A percentile compares a stretch with the other conserved stretches of the same genome.
Evolutionary conservation across 495 filamentous ascomycete species (phyloP).

Genomic region (Penicillium daleae): DNA sequence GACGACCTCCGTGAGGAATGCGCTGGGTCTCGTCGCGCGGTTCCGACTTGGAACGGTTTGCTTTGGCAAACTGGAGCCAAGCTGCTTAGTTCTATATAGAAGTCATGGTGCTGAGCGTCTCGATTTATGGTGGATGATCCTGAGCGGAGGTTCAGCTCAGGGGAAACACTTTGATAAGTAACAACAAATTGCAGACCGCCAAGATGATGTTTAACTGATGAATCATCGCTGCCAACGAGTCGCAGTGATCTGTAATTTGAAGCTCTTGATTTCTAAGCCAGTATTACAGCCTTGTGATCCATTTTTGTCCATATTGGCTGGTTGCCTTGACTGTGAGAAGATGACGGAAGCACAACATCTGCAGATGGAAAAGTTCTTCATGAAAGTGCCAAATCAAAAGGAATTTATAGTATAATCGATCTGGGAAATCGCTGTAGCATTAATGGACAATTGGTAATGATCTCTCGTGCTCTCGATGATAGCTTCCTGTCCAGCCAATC

Average conservation of each 20-base stretch:
- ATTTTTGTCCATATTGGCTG: neutral
- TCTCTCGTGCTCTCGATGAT: too few species aligned
- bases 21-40: slow-evolving; percentile 22
- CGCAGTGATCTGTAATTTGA: neutral
- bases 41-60: slow-evolving; percentile 15
- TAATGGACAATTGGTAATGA: too few species aligned
- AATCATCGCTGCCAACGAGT: neutral
- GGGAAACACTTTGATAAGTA: neutral
- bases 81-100: neutral
- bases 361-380: too few species aligned
- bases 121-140: neutral
- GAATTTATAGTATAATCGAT: too few species aligned
- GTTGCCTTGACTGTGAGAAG: neutral
- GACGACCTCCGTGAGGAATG: slow-evolving; percentile 23
- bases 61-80: neutral
- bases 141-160: neutral
- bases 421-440: too few species aligned
- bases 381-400: too few species aligned
- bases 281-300: neutral
- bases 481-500: neutral
- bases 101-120: neutral
- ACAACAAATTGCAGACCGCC: neutral
- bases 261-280: neutral
- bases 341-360: neutral
- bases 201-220: neutral